Evolutionary conservation across 768 basidiomycete species (phyloP), one percentile per base, ranked within the genome.

Genomic region (Suillus subluteus): DNA sequence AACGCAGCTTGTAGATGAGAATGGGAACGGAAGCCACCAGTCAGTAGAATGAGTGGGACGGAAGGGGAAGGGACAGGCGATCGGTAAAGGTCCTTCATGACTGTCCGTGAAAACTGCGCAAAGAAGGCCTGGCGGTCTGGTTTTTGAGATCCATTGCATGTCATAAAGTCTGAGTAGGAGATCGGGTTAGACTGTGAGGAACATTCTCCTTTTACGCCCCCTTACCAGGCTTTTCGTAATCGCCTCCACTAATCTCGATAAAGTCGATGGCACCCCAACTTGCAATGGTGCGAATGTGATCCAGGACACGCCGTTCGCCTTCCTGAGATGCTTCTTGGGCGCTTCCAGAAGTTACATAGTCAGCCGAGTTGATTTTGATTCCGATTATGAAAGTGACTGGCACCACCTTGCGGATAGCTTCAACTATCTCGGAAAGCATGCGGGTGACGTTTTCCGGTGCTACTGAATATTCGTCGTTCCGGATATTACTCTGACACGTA

Each of bases 191-290:
- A 13, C 32, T 35, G 37, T 37, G 37, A 15, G 62, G 21, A 7
- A 43, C 2, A 80, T 41, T 70, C 78, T 75, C 52, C 12, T 21
- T 23, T 23, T 64, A 38, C 37, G 6, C 16, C 35, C 3, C 71
- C 82, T 21, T 70, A 90, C 94, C 86, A 70, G 91, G 90, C 21
- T 83, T 86, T 72, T 94, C 92, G 70, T 96, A 97, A 73, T 90
- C 89, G 0, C 95, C 95, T 2, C 95, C 95, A 64, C 90, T 93
- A 66, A 97, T 86, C 76, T 97, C 95, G 62, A 97, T 87, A 72
- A 95, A 91, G 75, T 97, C 95, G 6, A 96, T 72, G 21, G 79
- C 77, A 1, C 83, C 83, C 88, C 92, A 93, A 46, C 75, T 73
- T 0, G 89, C 85, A 37, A 95, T 86, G 46, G 82, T 74, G 21